Conservation (phyloP, 345 rosid genomes). For the Sisymbrium altissimum region DNA sequence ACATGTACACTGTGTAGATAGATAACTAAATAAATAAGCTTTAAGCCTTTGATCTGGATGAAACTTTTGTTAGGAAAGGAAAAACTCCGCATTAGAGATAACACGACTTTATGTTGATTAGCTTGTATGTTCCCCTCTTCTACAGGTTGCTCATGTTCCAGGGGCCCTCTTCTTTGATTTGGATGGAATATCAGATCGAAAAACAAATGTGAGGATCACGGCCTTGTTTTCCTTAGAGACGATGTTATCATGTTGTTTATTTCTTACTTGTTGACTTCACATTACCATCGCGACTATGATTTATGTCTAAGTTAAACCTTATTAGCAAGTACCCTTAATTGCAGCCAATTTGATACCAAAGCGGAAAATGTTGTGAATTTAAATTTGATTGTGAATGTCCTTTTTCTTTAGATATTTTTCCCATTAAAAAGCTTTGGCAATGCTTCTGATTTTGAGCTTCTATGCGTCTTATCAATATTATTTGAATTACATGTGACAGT, state of each 20-base stretch:
- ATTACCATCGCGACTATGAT: not conserved
- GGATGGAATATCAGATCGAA: conserved; percentile 80
- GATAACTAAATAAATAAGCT: conserved; percentile 9
- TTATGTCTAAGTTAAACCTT: not conserved
- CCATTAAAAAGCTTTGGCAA: not conserved
- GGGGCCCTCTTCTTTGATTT: conserved; percentile 91
- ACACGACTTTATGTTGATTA: conserved; percentile 13
- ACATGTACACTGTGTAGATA: conserved; percentile 8
- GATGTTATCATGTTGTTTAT: conserved; percentile 2
- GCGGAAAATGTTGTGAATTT: not conserved
- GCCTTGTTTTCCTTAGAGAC: not conserved
- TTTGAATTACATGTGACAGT: conserved; percentile 42
- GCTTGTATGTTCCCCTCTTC: conserved; percentile 10
- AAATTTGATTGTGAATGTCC: not conserved
- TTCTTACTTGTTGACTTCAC: not conserved
- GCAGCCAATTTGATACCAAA: not conserved
- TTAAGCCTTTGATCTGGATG: not conserved
- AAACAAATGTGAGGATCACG: conserved; percentile 49
- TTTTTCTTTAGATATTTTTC: not conserved
- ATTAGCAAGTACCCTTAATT: not conserved
- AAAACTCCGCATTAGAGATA: not conserved
- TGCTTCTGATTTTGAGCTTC: not conserved
- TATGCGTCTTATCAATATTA: not conserved
- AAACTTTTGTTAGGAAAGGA: not conserved
- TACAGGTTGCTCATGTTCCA: conserved; percentile 94